Evolutionary conservation across 2,329 filamentous ascomycete species (phyloP).

Genomic region (Sporothrix dimorphospora): DNA sequence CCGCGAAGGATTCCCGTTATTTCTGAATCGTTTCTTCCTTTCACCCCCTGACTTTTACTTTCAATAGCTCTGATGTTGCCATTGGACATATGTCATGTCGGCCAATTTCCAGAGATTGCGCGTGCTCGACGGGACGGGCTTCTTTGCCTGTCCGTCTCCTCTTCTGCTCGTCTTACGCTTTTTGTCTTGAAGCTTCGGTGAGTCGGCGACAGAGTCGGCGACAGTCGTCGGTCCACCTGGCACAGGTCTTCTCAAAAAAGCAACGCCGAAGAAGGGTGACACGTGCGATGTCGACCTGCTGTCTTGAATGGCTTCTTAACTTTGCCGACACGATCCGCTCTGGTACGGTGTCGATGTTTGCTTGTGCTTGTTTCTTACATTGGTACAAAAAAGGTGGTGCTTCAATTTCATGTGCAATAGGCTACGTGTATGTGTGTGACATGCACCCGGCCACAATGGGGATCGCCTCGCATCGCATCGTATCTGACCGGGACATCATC

Average conservation of each 20-base stretch:
- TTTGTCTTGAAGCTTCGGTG: background rate
- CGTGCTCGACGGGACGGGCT: background rate
- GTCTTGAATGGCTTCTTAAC: background rate
- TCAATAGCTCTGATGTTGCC: slow-evolving; percentile 12
- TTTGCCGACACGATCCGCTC: background rate
- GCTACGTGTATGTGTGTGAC: background rate
- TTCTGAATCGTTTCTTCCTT: background rate
- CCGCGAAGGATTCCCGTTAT: background rate
- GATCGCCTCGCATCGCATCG: background rate
- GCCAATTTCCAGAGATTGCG: slow-evolving; percentile 8
- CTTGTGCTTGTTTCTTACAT: too few species aligned
- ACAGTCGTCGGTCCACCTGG: background rate
- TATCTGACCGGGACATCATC: too few species aligned
- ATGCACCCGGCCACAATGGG: background rate
- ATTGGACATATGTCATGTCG: slow-evolving; percentile 6
- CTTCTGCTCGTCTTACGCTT: background rate
- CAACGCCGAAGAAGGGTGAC: background rate
- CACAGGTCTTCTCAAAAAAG: background rate
- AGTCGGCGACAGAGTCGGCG: background rate
- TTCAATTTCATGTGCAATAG: too few species aligned
- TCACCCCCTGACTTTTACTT: background rate
- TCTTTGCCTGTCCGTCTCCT: background rate
- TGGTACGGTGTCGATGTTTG: too few species aligned
- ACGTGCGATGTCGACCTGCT: background rate
- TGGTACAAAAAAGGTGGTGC: too few species aligned